Base-by-base conservation (phyloP, 176 grass and related monocot genomes). In the Hsuehochloa calcarea region DNA sequence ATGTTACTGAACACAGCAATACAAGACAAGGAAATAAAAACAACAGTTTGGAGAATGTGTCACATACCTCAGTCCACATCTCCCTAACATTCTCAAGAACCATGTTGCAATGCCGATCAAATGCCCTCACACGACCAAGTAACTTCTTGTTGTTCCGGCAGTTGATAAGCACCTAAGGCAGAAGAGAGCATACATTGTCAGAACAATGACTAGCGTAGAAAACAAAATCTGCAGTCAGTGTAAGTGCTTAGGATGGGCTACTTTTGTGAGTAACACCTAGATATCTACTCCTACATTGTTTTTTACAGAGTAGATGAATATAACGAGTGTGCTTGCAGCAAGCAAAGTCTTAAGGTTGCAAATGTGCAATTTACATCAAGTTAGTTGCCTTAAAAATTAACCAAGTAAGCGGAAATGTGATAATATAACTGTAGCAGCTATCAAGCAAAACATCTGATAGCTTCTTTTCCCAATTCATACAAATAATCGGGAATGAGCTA, bases 91-190 rank as follows among this genome's bases (percentile, higher is more conserved):
- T 98, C 86, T 98, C 96, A 22, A 98, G 87, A 89, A 98, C 96
- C 96, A 98, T 98, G 83, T 98, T 98, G 83, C 93, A 98, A 41
- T 94, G 93, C 15, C 93, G 83, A 89, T 98, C 96, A 86, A 98
- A 98, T 47, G 96, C 96, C 66, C 96, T 95, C 31, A 98, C 93
- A 15, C 89, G 91, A 29, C 96, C 96, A 72, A 98, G 93, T 50
- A 95, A 66, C 47, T 95, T 98, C 84, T 92, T 95, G 77, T 98
- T 98, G 93, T 98, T 98, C 67, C 96, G 87, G 49, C 96, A 95
- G 63, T 98, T 98, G 77, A 96, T 98, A 81, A 98, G 87, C 38
- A 98, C 93, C 96, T 97, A 70, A 78, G 43, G 38, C 50, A 86
- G 0, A 83, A 38, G 47, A 41, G 41, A 58, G 13, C 3, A 61